phyloP scores from a whole-genome alignment of 2,329 filamentous ascomycete species.

The Colletotrichum paranaense region DNA sequence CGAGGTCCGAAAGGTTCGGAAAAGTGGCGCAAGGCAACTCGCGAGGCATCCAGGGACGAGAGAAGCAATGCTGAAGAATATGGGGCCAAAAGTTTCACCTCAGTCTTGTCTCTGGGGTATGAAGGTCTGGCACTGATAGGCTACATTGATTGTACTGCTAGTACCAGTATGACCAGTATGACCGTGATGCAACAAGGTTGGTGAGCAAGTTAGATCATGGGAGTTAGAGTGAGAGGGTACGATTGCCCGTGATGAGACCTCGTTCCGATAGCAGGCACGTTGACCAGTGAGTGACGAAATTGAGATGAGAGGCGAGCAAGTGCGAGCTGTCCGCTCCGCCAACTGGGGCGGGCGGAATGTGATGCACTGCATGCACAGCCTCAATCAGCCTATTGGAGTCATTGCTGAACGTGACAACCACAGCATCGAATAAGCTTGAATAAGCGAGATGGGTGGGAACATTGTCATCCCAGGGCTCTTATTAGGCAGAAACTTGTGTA shows the following conservation, averaged over 20 bases:
- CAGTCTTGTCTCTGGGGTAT: not conserved
- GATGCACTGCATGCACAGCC: not conserved
- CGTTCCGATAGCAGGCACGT: not conserved
- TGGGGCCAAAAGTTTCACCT: not conserved
- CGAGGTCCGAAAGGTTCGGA: not conserved
- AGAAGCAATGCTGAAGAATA: not conserved
- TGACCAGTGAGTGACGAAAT: too few relatives aligned
- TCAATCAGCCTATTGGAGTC: not conserved
- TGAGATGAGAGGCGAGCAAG: too few relatives aligned
- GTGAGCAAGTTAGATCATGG: not conserved
- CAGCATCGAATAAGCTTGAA: conserved; percentile 12
- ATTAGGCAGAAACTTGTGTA: conserved; percentile 7
- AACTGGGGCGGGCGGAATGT: not conserved
- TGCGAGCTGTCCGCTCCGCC: not conserved
- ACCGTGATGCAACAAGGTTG: not conserved
- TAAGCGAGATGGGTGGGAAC: not conserved
- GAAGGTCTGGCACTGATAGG: not conserved
- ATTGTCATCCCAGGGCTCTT: not conserved
- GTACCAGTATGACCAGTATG: too few relatives aligned
- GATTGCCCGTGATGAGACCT: not conserved
- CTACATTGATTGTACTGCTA: too few relatives aligned
- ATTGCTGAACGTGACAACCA: not conserved
- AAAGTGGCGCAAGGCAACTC: conserved; percentile 19
- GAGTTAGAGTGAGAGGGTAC: too few relatives aligned
- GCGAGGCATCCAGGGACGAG: conserved; percentile 22